Evolutionary conservation across 139 green algal species (phyloP).

Genomic region (Volvox reticuliferus): DNA sequence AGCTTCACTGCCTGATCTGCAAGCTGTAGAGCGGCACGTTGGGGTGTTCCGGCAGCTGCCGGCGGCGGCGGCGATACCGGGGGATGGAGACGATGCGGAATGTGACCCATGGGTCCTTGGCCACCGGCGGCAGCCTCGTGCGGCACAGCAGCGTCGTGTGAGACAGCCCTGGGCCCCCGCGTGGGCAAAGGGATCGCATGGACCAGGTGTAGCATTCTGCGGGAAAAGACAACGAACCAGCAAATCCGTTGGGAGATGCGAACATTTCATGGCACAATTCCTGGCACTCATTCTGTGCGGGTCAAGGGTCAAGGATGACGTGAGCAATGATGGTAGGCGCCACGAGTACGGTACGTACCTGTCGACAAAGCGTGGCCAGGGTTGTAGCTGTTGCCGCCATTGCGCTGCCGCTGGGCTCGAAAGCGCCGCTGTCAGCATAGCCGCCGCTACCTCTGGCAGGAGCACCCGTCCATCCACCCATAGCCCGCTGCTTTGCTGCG

Average conservation of each 20-base stretch:
- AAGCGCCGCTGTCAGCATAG: slow-evolving; percentile 33
- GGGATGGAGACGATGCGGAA: background rate
- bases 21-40: background rate
- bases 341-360: background rate
- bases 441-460: slow-evolving; percentile 29
- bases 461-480: slow-evolving; percentile 9
- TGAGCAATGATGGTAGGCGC: no score
- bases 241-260: no score
- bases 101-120: background rate
- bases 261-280: no score
- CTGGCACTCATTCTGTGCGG: no score
- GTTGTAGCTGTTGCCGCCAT: slow-evolving; percentile 26
- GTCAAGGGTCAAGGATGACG: no score
- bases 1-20: background rate
- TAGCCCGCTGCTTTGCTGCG: background rate
- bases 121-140: background rate
- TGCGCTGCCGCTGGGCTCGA: background rate
- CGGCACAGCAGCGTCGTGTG: background rate
- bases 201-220: slow-evolving; percentile 26
- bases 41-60: background rate
- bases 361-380: slow-evolving; percentile 25
- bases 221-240: no score
- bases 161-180: background rate
- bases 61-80: background rate
- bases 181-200: slow-evolving; percentile 1